Conservation (phyloP, 108 stramenopile species). For the Aurantiochytrium sp. region DNA sequence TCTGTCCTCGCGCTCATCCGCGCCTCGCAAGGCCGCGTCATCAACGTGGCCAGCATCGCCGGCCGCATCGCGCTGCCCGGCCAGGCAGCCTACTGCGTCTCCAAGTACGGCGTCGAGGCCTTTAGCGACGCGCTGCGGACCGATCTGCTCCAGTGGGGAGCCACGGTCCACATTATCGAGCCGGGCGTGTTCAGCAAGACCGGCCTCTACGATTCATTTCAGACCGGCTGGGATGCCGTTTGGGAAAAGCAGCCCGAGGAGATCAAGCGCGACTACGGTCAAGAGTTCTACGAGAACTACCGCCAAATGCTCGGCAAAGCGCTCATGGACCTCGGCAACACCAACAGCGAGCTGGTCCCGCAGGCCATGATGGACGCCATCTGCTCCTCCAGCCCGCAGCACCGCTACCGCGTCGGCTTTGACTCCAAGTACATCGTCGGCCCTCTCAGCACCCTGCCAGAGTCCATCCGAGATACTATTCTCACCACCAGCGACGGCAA, state of each 20-base stretch:
- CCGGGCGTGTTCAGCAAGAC: slow-evolving; percentile 30
- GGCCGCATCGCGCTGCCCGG: not conserved
- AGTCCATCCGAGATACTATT: not conserved
- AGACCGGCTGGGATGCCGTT: not conserved
- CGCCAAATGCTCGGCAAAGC: not conserved
- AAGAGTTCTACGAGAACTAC: not conserved
- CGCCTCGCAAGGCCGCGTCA: not conserved
- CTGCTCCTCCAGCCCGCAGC: not conserved
- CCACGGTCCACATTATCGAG: slow-evolving; percentile 8
- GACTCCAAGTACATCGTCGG: slow-evolving; percentile 5
- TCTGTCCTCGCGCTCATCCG: slow-evolving; percentile 3
- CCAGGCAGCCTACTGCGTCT: not conserved
- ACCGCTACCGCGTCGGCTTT: slow-evolving; percentile 1
- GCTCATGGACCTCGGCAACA: slow-evolving; percentile 7
- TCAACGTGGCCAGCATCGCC: slow-evolving; percentile 9
- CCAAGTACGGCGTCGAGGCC: not conserved
- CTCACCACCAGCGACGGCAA: not conserved
- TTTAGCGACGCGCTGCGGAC: slow-evolving; percentile 17
- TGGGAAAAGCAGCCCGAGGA: slow-evolving; percentile 21
- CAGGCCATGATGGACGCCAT: slow-evolving; percentile 29
- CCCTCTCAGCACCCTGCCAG: not conserved
- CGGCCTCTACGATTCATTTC: not conserved
- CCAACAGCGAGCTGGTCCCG: not conserved
- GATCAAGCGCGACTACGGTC: not conserved
- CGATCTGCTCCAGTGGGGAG: not conserved